Base-by-base conservation (phyloP, 306 rosid genomes). In the Prosopis cineraria region DNA sequence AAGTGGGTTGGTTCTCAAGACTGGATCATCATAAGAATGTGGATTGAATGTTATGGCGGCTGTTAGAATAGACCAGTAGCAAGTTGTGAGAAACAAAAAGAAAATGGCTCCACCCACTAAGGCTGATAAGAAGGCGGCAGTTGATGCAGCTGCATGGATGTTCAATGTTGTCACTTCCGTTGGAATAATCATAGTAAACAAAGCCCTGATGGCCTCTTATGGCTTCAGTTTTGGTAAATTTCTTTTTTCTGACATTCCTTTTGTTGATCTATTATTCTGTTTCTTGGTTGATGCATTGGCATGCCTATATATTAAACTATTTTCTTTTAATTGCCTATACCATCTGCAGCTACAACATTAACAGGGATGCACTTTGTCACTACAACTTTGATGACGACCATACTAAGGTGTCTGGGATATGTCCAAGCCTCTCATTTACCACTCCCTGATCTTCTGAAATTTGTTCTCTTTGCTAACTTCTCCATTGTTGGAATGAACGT, bases 401-500 rank as follows among this genome's bases (percentile, higher is more conserved):
- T 90, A 52, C 86, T 92, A 65, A 85, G 83, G 84, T 87, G 88
- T 87, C 84, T 92, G 72, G 95, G 97, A 56, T 87, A 87, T 67
- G 80, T 92, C 59, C 97, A 92, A 75, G 27, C 86, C 52, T 87
- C 95, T 72, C 91, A 90, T 82, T 87, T 92, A 16, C 97, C 97
- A 7, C 33, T 88, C 36, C 25, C 84, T 0, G 97, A 92, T 40
- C 95, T 92, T 81, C 84, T 92, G 41, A 92, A 83, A 85, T 92
- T 92, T 78, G 90, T 92, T 56, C 5, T 92, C 31, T 87, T 90
- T 81, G 97, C 97, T 37, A 92, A 92, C 83, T 92, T 92, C 85
- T 92, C 97, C 50, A 90, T 92, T 87, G 97, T 92, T 83, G 97
- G 97, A 72, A 92, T 90, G 95, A 92, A 92, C 24, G 89, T 92